Conservation (phyloP, 768 basidiomycete genomes). For the Mycena rosella region DNA sequence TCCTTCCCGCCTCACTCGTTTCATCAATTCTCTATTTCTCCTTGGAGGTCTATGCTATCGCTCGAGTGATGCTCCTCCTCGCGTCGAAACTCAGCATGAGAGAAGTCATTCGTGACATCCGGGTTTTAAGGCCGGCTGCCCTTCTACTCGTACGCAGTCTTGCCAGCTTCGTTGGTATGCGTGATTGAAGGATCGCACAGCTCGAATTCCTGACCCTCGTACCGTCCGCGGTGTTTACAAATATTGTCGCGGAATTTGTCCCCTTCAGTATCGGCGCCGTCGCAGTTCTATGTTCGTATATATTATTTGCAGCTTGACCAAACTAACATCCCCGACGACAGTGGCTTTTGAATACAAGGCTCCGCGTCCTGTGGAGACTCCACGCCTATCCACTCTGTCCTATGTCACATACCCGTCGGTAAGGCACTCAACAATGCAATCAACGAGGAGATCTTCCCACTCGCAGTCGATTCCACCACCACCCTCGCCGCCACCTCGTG, state of each 20-base stretch:
- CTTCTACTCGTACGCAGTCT: conserved; percentile 49
- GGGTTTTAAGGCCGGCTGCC: conserved; percentile 50
- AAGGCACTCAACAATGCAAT: conserved; percentile 10
- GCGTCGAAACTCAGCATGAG: conserved; percentile 31
- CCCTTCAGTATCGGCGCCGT: conserved; percentile 57
- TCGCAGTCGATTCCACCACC: conserved; percentile 24
- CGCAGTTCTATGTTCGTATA: conserved; percentile 54
- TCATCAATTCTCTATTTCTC: conserved; percentile 50
- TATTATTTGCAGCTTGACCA: background rate
- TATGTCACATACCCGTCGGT: conserved; percentile 30
- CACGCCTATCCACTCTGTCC: conserved; percentile 26
- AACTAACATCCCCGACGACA: conserved; percentile 10
- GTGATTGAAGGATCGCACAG: conserved; percentile 8
- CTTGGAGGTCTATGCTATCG: conserved; percentile 54
- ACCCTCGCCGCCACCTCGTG: background rate
- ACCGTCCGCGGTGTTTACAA: conserved; percentile 50
- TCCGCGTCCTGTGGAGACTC: conserved; percentile 5
- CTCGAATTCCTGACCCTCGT: conserved; percentile 58
- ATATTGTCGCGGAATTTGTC: conserved; percentile 54
- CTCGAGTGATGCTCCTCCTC: conserved; percentile 48
- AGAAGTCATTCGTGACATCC: conserved; percentile 43
- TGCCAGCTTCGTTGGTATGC: background rate
- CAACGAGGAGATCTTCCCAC: conserved; percentile 10
- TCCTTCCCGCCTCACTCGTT: conserved; percentile 52
- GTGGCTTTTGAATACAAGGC: conserved; percentile 33